phyloP scores from a whole-genome alignment of 2,329 filamentous ascomycete species.

The Cladophialophora immunda region DNA sequence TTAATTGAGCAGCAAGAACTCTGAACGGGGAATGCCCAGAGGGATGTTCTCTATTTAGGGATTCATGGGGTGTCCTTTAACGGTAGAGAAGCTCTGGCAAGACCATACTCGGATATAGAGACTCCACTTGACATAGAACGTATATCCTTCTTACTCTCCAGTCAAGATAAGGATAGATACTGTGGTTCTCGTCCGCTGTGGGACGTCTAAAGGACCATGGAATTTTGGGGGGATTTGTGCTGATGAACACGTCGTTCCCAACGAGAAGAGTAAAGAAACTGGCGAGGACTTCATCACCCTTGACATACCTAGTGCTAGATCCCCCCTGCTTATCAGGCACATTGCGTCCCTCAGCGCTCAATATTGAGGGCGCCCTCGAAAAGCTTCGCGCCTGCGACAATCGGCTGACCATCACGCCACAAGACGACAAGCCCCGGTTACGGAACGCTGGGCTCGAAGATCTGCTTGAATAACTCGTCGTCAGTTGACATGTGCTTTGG shows the following conservation, averaged over 20 bases:
- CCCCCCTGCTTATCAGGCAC: neutral
- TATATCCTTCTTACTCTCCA: no score
- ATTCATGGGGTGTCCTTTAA: neutral
- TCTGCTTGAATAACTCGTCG: neutral
- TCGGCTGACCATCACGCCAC: neutral
- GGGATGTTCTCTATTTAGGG: neutral
- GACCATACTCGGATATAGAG: no score
- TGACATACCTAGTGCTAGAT: neutral
- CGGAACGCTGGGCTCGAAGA: neutral
- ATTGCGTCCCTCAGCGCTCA: neutral
- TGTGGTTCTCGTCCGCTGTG: no score
- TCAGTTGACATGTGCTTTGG: neutral
- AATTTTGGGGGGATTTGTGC: no score
- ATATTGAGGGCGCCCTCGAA: neutral
- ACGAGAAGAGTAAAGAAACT: neutral
- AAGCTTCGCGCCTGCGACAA: neutral
- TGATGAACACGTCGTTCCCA: neutral
- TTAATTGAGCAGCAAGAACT: neutral
- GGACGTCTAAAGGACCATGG: no score
- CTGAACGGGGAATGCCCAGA: neutral
- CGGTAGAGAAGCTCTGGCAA: neutral
- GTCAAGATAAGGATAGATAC: no score
- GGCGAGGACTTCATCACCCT: neutral
- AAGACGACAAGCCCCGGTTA: neutral
- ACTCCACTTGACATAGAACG: no score